Evolutionary conservation across 192 early-diverging fungal genomes (phyloP).

Genomic region (Podila verticillata): DNA sequence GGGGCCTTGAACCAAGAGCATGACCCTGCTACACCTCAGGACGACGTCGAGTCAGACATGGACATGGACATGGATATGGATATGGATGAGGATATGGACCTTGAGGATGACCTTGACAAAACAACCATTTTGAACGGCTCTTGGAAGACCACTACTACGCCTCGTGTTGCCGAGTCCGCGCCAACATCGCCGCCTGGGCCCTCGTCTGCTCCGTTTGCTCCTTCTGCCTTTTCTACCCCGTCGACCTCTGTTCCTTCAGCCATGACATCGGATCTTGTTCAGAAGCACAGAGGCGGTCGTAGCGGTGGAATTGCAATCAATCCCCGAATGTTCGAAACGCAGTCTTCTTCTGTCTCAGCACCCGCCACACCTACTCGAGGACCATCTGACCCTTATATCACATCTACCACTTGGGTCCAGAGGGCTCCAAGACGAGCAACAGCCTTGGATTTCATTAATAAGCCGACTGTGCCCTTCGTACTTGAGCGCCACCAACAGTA

Average conservation of each 20-base stretch:
- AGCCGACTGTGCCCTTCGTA: slow-evolving; percentile 18
- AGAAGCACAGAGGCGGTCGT: background rate
- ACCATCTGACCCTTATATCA: background rate
- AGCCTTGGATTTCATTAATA: slow-evolving; percentile 29
- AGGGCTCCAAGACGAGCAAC: slow-evolving; percentile 17
- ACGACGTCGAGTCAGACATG: background rate
- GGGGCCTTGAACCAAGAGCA: background rate
- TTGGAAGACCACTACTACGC: slow-evolving; percentile 25
- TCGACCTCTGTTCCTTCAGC: too few relatives aligned
- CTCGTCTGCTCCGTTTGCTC: background rate
- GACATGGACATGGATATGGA: slow-evolving; percentile 17
- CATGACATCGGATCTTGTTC: background rate
- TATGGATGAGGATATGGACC: slow-evolving; percentile 30
- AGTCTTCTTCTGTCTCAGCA: background rate
- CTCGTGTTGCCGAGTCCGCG: background rate
- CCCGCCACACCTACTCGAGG: background rate
- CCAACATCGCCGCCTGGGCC: background rate
- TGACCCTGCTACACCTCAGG: background rate
- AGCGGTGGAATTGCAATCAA: background rate
- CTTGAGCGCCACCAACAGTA: slow-evolving; percentile 14
- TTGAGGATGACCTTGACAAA: slow-evolving; percentile 13
- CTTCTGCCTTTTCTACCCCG: too few relatives aligned
- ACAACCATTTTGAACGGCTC: slow-evolving; percentile 28
- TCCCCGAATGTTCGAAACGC: background rate
- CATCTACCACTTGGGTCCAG: slow-evolving; percentile 4